These are phyloP conservation scores for Hyaloscypha finlandica DNA, from an alignment of 495 filamentous ascomycete species.

Conservation along the genomic window DNA sequence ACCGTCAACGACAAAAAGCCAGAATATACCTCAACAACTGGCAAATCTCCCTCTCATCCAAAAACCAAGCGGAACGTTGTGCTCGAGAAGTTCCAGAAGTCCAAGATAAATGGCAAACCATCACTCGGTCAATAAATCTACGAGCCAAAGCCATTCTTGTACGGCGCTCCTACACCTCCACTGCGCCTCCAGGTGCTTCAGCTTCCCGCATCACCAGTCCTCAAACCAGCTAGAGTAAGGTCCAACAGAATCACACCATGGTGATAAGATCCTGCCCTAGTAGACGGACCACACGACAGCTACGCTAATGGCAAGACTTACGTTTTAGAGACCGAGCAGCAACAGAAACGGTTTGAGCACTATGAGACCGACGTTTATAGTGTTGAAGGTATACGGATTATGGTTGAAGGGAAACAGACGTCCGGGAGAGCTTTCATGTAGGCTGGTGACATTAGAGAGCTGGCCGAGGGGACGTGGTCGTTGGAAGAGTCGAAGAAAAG, in stretches of 20 bases:
- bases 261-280: conserved; percentile 26
- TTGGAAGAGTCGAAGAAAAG: conserved; percentile 22
- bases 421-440: conserved; percentile 23
- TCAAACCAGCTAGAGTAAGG: conserved; percentile 24
- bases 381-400: conserved; percentile 22
- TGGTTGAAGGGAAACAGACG: conserved; percentile 14
- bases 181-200: conserved; percentile 23
- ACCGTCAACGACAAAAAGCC: conserved; percentile 20
- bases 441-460: conserved; percentile 11
- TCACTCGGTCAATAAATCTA: conserved; percentile 20
- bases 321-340: conserved; percentile 17
- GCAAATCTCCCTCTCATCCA: conserved; percentile 4
- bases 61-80: conserved; percentile 22
- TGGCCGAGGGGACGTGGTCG: conserved; percentile 18
- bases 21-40: conserved; percentile 13
- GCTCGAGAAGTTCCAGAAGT: conserved; percentile 12
- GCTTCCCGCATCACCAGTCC: conserved; percentile 20
- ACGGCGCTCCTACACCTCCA: conserved; percentile 23
- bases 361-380: conserved; percentile 24
- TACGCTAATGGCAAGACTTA: conserved; percentile 22
- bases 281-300: conserved; percentile 17
- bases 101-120: conserved; percentile 18
- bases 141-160: conserved; percentile 28
- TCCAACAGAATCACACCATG: conserved; percentile 23
- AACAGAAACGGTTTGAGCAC: conserved; percentile 16